These are phyloP conservation scores for Volvox reticuliferus DNA, from an alignment of 139 green algal species.

Conservation along the genomic window DNA sequence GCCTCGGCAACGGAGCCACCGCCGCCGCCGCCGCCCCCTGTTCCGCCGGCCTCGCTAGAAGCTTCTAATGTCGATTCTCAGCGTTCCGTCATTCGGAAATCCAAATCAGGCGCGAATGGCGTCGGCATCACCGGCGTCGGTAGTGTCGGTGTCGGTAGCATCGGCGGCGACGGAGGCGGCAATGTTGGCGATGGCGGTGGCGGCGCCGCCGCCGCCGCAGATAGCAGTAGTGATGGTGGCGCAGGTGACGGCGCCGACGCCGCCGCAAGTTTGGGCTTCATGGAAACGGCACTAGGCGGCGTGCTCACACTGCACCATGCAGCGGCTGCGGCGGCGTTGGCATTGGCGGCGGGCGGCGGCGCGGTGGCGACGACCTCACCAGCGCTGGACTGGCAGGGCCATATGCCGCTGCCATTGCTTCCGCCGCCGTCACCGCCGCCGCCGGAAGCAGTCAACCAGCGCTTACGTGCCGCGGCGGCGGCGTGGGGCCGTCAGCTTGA, in stretches of 20 bases:
- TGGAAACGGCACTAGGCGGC: background rate
- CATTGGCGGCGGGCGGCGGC: background rate
- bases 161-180: background rate
- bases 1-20: too few relatives aligned
- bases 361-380: background rate
- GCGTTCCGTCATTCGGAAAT: background rate
- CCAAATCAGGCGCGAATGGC: background rate
- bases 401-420: constrained; percentile 19
- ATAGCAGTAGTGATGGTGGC: too few relatives aligned
- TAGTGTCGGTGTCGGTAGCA: background rate
- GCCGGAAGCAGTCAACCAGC: background rate
- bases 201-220: background rate
- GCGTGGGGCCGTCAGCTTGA: background rate
- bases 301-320: background rate
- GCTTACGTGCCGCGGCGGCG: background rate
- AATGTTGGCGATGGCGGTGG: background rate
- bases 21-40: background rate
- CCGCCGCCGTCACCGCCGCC: background rate
- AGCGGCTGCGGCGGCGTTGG: background rate
- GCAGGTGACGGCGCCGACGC: background rate
- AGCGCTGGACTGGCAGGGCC: constrained; percentile 21
- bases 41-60: too few relatives aligned
- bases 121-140: background rate
- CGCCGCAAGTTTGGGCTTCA: background rate
- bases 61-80: background rate